Evolutionary conservation across 1,284 basidiomycete genomes (phyloP), one percentile per base, ranked within the genome.

Genomic region (Ustanciosporium gigantosporum): DNA sequence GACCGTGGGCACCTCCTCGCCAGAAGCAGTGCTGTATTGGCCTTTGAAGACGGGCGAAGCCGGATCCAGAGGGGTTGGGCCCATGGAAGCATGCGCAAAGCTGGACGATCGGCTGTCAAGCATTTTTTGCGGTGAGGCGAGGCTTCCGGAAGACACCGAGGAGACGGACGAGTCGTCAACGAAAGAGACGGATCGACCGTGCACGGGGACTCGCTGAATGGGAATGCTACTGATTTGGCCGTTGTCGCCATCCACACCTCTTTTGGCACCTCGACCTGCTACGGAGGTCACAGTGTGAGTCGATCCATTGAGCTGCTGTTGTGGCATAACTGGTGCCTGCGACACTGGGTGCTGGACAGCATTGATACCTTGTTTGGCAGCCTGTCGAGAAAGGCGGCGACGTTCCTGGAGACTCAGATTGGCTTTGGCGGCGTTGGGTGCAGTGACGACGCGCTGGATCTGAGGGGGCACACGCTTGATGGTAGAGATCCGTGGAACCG

Each of bases 391-490:
- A 29, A 70, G 52, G 20, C 69, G 62, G 42, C 69, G 66, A 36
- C 69, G 69, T 41, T 72, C 69, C 43, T 72, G 69, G 5, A 72
- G 43, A 17, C 60, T 68, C 22, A 72, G 53, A 22, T 57, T 51
- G 37, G 49, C 32, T 20, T 41, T 31, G n/a, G 46, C 38, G 16
- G 41, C 41, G 22, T 52, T 53, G 23, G 53, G 36, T 20, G 38
- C 42, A 7, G 53, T 58, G 40, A 43, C 34, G 36, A 38, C 40
- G 13, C 53, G 52, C 3, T 51, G 44, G 31, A 52, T 27, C 25
- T 51, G 41, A 7, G 56, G 56, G 14, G n/a, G 51, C 2, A 31
- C 27, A 2, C 51, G 47, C 36, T 57, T 62, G 35, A 62, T 46
- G 34, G 59, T 56, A n/a, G 59, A 48, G 16, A 56, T 47, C 16